phyloP scores from a whole-genome alignment of 2,329 filamentous ascomycete genomes.

The Aspergillus uvarum region DNA sequence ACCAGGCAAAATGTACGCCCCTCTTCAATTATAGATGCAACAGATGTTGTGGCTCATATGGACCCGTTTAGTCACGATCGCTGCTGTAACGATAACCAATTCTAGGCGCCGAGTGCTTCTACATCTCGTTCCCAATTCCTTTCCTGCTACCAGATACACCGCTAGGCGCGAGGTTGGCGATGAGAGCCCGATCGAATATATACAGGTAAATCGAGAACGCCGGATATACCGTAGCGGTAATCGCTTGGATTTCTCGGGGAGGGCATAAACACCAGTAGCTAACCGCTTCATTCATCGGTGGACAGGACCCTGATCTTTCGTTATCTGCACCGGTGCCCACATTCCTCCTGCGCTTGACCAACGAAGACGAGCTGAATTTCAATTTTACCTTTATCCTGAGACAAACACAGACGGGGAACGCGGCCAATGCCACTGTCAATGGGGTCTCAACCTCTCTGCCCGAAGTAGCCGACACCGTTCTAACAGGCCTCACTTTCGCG shows the following conservation, averaged over 20 bases:
- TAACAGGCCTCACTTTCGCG: conserved; percentile 88
- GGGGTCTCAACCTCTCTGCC: conserved; percentile 53
- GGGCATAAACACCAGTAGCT: not conserved
- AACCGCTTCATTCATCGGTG: conserved; percentile 22
- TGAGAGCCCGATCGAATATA: conserved; percentile 76
- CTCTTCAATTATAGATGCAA: not conserved
- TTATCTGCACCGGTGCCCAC: conserved; percentile 53
- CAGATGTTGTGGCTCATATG: not conserved
- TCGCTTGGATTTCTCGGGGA: not conserved
- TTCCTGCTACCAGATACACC: conserved; percentile 75
- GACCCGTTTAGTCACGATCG: conserved; percentile 70
- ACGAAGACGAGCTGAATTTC: conserved; percentile 90
- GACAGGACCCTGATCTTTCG: conserved; percentile 72
- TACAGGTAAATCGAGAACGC: conserved; percentile 65
- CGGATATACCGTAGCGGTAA: not conserved
- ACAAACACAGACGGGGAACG: conserved; percentile 49
- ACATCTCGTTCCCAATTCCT: conserved; percentile 79
- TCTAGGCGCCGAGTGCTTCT: conserved; percentile 74
- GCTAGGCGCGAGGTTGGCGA: conserved; percentile 73
- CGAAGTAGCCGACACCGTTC: conserved; percentile 65
- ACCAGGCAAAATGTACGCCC: conserved; percentile 78
- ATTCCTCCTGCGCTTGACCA: conserved; percentile 82
- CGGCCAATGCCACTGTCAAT: conserved; percentile 53
- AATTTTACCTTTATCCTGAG: conserved; percentile 85
- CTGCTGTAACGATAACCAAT: conserved; percentile 78